phyloP scores from a whole-genome alignment of 2,329 filamentous ascomycete genomes.

The Conoideocrella luteorostrata region DNA sequence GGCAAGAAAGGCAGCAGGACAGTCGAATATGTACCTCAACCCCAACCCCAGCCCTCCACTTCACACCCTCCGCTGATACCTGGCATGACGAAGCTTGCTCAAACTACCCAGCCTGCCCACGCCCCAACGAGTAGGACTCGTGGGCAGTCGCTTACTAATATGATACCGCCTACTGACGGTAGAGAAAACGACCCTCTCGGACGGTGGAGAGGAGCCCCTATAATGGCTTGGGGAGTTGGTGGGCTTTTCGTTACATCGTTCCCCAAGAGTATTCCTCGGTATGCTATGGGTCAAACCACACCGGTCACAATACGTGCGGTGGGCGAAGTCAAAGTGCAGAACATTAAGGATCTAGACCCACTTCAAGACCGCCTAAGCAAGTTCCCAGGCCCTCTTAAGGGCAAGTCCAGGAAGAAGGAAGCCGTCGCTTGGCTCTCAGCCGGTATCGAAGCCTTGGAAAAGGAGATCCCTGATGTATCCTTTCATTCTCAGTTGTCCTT shows the following conservation, averaged over 20 bases:
- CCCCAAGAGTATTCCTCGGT: conserved; percentile 81
- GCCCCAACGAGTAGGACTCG: conserved; percentile 35
- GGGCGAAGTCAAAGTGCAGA: conserved; percentile 74
- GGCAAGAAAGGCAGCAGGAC: conserved; percentile 22
- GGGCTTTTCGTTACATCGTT: conserved; percentile 79
- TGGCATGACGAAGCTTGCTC: conserved; percentile 16
- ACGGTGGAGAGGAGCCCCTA: conserved; percentile 83
- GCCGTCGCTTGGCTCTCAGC: conserved; percentile 70
- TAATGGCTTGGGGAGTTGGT: conserved; percentile 83
- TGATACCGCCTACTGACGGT: conserved; percentile 58
- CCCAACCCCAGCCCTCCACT: conserved; percentile 50
- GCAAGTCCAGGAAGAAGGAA: conserved; percentile 95
- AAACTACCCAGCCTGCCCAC: conserved; percentile 19
- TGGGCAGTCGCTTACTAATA: conserved; percentile 48
- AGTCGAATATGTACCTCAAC: conserved; percentile 42
- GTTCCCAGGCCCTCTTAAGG: conserved; percentile 84
- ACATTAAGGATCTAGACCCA: conserved; percentile 66
- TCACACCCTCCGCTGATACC: conserved; percentile 40
- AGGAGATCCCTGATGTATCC: conserved; percentile 41
- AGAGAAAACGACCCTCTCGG: conserved; percentile 70
- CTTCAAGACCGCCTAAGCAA: conserved; percentile 66
- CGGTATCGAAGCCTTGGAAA: conserved; percentile 70
- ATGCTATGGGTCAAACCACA: conserved; percentile 63
- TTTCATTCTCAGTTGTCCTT: conserved; percentile 46
- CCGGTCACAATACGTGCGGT: conserved; percentile 78